These are phyloP conservation scores for Fraxinus xanthoxyloides DNA, from an alignment of 305 asterid species.

Conservation along the genomic window DNA sequence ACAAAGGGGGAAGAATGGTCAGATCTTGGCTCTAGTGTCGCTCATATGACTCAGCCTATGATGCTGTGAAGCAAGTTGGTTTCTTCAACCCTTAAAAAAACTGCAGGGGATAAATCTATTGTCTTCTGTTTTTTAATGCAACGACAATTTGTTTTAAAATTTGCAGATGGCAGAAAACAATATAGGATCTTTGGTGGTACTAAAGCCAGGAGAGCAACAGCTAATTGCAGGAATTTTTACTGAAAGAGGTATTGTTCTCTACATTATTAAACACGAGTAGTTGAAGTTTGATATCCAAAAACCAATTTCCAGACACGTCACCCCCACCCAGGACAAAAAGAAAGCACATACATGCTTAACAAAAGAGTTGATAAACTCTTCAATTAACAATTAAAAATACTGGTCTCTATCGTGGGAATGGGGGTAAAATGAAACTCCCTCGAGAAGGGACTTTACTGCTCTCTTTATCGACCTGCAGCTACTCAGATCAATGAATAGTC, in stretches of 20 bases:
- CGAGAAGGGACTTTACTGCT: too few relatives aligned
- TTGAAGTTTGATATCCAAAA: not conserved
- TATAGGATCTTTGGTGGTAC: constrained; percentile 75
- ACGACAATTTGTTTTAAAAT: not conserved
- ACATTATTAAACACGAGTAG: not conserved
- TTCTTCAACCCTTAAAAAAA: constrained; percentile 7
- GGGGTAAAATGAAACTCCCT: not conserved
- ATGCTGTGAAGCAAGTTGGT: constrained; percentile 65
- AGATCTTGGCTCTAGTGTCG: constrained; percentile 73
- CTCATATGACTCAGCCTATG: constrained; percentile 54
- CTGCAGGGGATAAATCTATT: not conserved
- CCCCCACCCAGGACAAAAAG: not conserved
- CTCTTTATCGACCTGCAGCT: not conserved
- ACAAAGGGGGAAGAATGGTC: constrained; percentile 54
- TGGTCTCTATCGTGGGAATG: not conserved
- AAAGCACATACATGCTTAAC: not conserved
- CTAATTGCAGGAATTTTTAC: constrained; percentile 74
- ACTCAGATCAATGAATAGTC: not conserved
- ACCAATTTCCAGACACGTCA: not conserved
- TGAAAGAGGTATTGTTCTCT: constrained; percentile 51
- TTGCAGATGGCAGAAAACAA: constrained; percentile 74
- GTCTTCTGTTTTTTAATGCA: not conserved
- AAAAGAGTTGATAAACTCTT: not conserved
- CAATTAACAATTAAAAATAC: not conserved
- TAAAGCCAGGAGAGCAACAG: constrained; percentile 63